Conservation (phyloP, 2,329 filamentous ascomycete genomes). For the Tolypocladium pustulatum region DNA sequence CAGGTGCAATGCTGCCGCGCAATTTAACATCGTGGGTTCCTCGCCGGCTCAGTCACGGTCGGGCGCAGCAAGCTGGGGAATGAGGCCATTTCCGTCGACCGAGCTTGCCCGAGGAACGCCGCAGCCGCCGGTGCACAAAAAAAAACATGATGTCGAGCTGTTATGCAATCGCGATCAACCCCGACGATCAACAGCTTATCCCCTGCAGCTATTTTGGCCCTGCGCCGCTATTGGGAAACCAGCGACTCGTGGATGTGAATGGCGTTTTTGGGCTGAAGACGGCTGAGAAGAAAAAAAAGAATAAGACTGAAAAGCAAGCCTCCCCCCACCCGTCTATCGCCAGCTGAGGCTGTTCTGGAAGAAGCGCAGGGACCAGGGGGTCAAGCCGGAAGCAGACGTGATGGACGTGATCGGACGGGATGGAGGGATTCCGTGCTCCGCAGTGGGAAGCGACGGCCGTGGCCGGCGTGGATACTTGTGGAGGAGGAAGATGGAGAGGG, state of each 20-base stretch:
- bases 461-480: neutral
- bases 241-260: neutral
- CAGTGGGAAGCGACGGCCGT: neutral
- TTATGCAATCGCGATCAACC: neutral
- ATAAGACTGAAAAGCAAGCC: neutral
- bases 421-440: neutral
- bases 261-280: neutral
- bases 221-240: neutral
- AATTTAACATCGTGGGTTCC: neutral
- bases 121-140: neutral
- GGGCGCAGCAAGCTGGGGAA: neutral
- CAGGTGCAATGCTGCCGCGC: neutral
- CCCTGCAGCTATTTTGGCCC: neutral
- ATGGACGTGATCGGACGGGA: neutral
- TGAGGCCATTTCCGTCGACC: neutral
- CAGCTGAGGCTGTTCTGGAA: neutral
- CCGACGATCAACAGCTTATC: neutral
- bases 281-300: neutral
- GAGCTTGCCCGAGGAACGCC: neutral
- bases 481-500: neutral
- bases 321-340: neutral
- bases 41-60: neutral
- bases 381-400: neutral
- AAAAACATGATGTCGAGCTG: neutral
- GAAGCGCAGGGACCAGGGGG: neutral